Percentiles rank a stretch among this genome's conserved stretches.
phyloP scores from a whole-genome alignment of 2,329 filamentous ascomycete species.

The Penicillium sp. region DNA sequence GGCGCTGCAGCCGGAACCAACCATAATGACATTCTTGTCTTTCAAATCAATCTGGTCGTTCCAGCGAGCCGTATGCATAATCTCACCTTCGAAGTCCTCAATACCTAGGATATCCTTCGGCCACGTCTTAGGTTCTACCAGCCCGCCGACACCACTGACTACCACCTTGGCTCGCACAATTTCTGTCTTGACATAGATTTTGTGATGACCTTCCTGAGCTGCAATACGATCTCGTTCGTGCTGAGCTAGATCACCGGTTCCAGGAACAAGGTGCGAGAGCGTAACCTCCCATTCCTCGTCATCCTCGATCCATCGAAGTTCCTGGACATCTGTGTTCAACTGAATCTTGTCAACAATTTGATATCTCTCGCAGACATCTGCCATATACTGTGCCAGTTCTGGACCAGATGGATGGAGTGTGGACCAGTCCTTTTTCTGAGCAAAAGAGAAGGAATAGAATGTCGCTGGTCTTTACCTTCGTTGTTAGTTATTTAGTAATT shows the following conservation, averaged over 20 bases:
- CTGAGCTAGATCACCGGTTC: slow-evolving; percentile 52
- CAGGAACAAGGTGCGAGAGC: slow-evolving; percentile 50
- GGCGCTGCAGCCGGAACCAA: slow-evolving; percentile 59
- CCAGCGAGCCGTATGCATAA: slow-evolving; percentile 60
- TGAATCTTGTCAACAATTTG: slow-evolving; percentile 57
- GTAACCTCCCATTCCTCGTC: slow-evolving; percentile 56
- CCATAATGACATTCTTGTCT: slow-evolving; percentile 56
- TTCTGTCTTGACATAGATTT: slow-evolving; percentile 53
- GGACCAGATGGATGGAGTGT: slow-evolving; percentile 48
- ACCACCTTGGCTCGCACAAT: slow-evolving; percentile 55
- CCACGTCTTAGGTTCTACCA: slow-evolving; percentile 55
- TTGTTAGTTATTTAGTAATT: not conserved
- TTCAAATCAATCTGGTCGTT: slow-evolving; percentile 51
- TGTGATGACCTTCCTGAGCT: slow-evolving; percentile 43
- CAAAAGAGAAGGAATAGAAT: slow-evolving; percentile 58
- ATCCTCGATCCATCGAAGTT: slow-evolving; percentile 52
- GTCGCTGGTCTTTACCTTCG: slow-evolving; percentile 46
- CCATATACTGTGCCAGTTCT: slow-evolving; percentile 53
- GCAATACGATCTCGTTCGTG: slow-evolving; percentile 48
- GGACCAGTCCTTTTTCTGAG: slow-evolving; percentile 53
- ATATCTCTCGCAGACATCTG: slow-evolving; percentile 53
- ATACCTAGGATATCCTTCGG: slow-evolving; percentile 52
- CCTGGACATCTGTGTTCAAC: slow-evolving; percentile 56
- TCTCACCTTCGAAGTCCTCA: slow-evolving; percentile 53
- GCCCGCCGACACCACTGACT: slow-evolving; percentile 53